A percentile compares a stretch with the other conserved stretches of the same genome.
Conservation (phyloP, 2,329 filamentous ascomycete species). For the Neoscytalidium dimidiatum region DNA sequence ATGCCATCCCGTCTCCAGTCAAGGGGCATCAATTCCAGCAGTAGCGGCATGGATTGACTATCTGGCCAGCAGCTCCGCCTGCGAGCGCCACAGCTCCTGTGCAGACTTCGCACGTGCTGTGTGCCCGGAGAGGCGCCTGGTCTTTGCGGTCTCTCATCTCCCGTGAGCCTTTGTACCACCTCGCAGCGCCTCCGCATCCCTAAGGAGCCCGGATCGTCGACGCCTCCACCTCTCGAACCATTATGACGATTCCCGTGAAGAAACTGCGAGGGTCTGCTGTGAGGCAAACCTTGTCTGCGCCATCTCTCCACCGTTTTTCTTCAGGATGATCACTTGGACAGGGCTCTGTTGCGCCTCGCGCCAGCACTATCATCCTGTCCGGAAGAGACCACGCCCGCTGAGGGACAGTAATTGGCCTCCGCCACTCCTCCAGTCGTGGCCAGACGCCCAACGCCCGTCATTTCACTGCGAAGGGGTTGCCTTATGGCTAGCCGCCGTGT, state of each 20-base stretch:
- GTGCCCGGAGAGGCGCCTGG: background rate
- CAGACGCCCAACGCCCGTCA: constrained; percentile 14
- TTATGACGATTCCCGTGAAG: constrained; percentile 14
- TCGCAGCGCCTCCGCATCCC: constrained; percentile 14
- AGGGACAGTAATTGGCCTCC: background rate
- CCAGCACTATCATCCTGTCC: background rate
- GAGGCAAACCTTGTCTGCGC: constrained; percentile 18
- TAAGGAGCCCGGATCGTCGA: constrained; percentile 18
- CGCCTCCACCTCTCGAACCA: constrained; percentile 13
- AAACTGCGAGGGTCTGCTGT: constrained; percentile 13
- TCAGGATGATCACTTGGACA: background rate
- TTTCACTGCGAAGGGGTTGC: constrained; percentile 16
- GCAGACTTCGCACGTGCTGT: constrained; percentile 14
- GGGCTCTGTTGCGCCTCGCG: background rate
- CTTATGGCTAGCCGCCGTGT: constrained; percentile 15
- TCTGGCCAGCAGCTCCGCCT: background rate
- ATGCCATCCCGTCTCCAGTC: background rate
- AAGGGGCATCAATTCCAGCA: constrained; percentile 10
- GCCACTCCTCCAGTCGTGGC: background rate
- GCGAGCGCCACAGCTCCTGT: constrained; percentile 13
- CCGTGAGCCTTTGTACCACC: constrained; percentile 17
- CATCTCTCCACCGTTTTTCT: constrained; percentile 10
- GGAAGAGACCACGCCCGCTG: background rate
- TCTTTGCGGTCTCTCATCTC: constrained; percentile 17
- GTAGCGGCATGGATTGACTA: background rate